Evolutionary conservation across 139 green algal species (phyloP).

Genomic region (Micractinium sp.): DNA sequence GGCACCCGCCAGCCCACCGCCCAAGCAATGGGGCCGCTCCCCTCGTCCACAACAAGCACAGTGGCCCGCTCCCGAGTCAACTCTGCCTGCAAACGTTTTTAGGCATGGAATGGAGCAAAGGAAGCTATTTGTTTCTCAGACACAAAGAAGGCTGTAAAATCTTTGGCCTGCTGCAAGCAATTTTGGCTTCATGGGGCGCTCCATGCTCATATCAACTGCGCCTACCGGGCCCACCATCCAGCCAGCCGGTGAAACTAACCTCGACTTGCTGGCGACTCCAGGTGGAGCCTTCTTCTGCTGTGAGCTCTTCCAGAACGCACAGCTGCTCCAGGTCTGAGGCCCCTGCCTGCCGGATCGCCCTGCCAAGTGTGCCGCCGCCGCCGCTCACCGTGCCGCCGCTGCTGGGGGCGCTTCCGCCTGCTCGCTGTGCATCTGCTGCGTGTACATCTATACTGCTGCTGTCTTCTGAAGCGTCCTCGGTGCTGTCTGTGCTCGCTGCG

Average conservation of each 20-base stretch:
- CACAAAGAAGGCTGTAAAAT: background rate
- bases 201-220: background rate
- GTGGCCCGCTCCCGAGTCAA: slow-evolving; percentile 1
- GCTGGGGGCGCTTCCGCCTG: background rate
- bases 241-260: background rate
- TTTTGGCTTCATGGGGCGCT: too few relatives aligned
- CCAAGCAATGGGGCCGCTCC: slow-evolving; percentile 1
- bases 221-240: too few relatives aligned
- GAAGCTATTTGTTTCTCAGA: too few relatives aligned
- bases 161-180: background rate
- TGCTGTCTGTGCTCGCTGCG: too few relatives aligned
- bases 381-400: too few relatives aligned
- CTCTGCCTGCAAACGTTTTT: slow-evolving; percentile 3
- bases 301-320: background rate
- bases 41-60: slow-evolving; percentile 22
- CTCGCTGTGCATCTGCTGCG: too few relatives aligned
- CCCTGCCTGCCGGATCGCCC: background rate
- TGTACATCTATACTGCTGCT: too few relatives aligned
- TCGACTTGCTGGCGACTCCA: slow-evolving; percentile 8
- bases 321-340: background rate
- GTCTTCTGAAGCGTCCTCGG: too few relatives aligned
- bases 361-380: too few relatives aligned
- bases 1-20: slow-evolving; percentile 28
- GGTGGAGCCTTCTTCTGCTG: background rate
- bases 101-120: background rate